Conservation (phyloP, 352 stramenopile genomes). For the Phytophthora boehmeriae region DNA sequence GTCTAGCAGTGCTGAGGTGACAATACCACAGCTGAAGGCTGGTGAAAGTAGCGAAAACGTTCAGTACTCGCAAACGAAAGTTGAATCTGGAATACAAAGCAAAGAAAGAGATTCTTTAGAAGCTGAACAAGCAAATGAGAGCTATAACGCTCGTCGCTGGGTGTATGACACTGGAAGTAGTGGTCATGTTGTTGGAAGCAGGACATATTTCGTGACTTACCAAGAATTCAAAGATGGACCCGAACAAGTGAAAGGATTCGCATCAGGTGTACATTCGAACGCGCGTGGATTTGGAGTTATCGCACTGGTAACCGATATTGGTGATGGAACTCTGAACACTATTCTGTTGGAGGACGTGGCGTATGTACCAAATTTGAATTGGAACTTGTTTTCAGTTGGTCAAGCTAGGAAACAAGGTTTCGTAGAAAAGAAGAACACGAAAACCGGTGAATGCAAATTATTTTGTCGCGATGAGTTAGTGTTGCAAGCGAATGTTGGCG, state of each 20-base stretch:
- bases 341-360: conserved; percentile 6
- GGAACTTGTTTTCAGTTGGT: conserved; percentile 11
- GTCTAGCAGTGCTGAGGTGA: not conserved
- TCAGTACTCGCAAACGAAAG: not conserved
- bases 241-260: not conserved
- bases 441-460: conserved; percentile 5
- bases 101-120: not conserved
- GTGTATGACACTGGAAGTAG: not conserved
- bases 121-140: not conserved
- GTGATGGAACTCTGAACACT: conserved; percentile 7
- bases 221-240: not conserved
- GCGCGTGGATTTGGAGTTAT: conserved; percentile 5
- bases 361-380: conserved; percentile 5
- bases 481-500: not conserved
- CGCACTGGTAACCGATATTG: conserved; percentile 2
- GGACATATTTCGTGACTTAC: not conserved
- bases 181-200: not conserved
- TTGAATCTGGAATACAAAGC: not conserved
- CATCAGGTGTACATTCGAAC: not conserved
- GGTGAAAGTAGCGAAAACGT: not conserved
- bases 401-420: conserved; percentile 12
- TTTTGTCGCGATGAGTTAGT: not conserved
- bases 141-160: not conserved
- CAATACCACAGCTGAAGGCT: not conserved
- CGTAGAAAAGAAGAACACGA: conserved; percentile 1